Base-by-base conservation (phyloP, 176 grass and related monocot species). In the Avena eriantha region DNA sequence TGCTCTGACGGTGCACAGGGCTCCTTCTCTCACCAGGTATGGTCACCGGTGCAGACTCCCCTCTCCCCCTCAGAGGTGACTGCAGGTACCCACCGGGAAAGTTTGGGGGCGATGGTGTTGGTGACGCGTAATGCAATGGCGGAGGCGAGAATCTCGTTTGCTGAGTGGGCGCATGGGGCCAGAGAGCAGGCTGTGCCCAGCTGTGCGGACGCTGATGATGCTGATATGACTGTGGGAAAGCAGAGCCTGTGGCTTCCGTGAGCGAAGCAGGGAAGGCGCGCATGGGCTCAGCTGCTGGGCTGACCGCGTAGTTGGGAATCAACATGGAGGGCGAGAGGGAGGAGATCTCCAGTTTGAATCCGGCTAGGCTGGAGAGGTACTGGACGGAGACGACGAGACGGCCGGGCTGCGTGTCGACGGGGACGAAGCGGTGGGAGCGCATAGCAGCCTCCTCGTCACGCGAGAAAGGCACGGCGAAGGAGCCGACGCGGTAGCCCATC, bases 301-400 rank as follows among this genome's bases (percentile, higher is more conserved):
- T 98, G 50, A 87, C 97, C 4, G 96, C 87, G 26, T 94, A 98
- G 82, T 98, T 90, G 3, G 84, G 53, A 21, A 98, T 98, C 53
- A 98, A 47, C 82, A 88, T 92, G 41, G 93, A 91, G 56, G 90
- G 79, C 1, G 85, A 73, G 56, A 92, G 85, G 51, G 90, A 91
- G n/a, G 92, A 87, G 67, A 94, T 90, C 88, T 94, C 97, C 24
- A 98, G 76, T 22, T 91, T 92, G 94, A 98, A 96, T 2, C 81
- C 67, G 12, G 90, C 73, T 26, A 98, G 79, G 85, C 87, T 93
- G 19, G 84, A 73, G 2, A 95, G 76, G 83, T 94, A 98, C 80
- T 91, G 97, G 22, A 98, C 94, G 9, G 89, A 94, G 5, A 98
- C 94, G 56, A 84, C 68, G 80, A 98, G 86, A 48, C 88, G 88